phyloP scores from a whole-genome alignment of 169 alveolate species.

The Plasmodium cynomolgi region DNA sequence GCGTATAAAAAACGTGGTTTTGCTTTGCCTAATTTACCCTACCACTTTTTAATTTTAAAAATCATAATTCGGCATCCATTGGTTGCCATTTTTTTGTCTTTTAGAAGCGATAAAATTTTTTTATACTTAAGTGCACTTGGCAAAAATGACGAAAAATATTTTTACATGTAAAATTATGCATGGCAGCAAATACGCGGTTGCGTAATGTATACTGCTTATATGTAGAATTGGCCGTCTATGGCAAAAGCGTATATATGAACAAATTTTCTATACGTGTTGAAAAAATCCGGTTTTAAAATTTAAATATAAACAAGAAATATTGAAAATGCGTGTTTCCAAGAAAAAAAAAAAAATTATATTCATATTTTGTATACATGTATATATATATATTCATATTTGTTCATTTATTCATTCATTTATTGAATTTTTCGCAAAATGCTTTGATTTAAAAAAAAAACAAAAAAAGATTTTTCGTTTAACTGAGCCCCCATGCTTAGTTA shows the following conservation, averaged over 20 bases:
- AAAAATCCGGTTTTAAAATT: not conserved
- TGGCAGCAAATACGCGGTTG: not conserved
- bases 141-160: not conserved
- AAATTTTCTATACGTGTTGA: not conserved
- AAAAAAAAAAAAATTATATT: not conserved
- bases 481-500: not conserved
- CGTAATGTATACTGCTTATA: not conserved
- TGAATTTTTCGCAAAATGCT: not conserved
- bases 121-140: not conserved
- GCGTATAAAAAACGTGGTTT: not conserved
- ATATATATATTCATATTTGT: not conserved
- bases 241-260: not conserved
- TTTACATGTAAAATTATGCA: not conserved
- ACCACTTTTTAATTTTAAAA: not conserved
- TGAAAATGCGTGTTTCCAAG: not conserved
- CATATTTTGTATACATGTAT: not conserved
- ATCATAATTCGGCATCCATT: not conserved
- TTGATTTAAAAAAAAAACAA: not conserved
- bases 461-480: not conserved
- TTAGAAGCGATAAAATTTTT: not conserved
- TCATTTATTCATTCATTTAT: not conserved
- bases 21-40: not conserved
- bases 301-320: not conserved
- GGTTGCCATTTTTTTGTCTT: not conserved
- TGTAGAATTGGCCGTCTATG: not conserved